A percentile compares a stretch with the other conserved stretches of the same genome.
Conservation (phyloP, 257 asterid genomes). For the Fraxinus anomala region DNA sequence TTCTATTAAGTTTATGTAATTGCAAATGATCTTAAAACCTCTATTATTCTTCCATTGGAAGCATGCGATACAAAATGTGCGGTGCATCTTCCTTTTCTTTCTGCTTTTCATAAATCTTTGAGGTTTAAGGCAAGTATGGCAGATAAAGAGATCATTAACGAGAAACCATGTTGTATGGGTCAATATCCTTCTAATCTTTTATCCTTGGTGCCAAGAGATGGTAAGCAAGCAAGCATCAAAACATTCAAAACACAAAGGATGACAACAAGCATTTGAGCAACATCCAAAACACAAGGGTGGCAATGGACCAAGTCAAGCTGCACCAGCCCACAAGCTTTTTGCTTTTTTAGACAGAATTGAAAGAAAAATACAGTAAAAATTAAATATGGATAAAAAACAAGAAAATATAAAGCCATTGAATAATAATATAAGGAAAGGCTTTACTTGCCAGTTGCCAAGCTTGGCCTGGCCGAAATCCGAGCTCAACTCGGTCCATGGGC, state of each 20-base stretch:
- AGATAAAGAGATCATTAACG: not conserved
- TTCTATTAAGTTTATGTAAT: not conserved
- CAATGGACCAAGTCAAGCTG: no score
- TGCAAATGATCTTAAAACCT: not conserved
- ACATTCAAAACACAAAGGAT: not conserved
- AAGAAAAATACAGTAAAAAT: no score
- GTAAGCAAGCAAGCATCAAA: not conserved
- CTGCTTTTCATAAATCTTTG: not conserved
- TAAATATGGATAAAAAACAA: no score
- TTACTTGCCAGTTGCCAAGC: no score
- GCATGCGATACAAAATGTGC: no score
- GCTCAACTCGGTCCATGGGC: no score
- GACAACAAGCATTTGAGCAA: not conserved
- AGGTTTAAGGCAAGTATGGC: not conserved
- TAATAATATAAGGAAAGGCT: no score
- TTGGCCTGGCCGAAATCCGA: no score
- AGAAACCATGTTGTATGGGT: not conserved
- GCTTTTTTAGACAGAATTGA: no score
- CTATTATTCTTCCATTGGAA: not conserved
- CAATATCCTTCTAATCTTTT: not conserved
- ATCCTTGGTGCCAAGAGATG: not conserved
- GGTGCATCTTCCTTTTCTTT: not conserved
- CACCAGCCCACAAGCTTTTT: no score
- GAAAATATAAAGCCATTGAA: no score
- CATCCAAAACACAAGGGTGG: not conserved